Evolutionary conservation across 2,329 filamentous ascomycete genomes (phyloP).

Genomic region (Neonectria ditissima): DNA sequence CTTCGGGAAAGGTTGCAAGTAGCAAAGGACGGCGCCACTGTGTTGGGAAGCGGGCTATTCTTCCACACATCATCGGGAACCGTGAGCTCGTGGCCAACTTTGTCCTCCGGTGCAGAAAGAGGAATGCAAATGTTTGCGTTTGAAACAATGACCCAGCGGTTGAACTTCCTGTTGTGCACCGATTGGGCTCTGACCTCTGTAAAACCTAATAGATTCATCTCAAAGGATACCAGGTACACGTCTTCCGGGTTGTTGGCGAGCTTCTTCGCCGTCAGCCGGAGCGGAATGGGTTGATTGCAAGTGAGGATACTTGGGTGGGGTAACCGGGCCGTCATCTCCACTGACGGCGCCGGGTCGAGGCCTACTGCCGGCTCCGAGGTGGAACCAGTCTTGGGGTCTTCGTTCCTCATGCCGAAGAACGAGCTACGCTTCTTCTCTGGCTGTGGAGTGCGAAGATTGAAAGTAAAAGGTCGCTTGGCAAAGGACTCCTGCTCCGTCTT

Average conservation of each 20-base stretch:
- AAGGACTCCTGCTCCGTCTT: conserved; percentile 82
- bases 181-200: conserved; percentile 86
- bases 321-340: conserved; percentile 82
- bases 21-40: conserved; percentile 85
- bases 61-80: conserved; percentile 81
- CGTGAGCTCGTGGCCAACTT: conserved; percentile 74
- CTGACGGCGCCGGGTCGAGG: conserved; percentile 64
- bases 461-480: conserved; percentile 77
- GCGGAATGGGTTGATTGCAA: conserved; percentile 85
- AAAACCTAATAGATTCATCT: conserved; percentile 83
- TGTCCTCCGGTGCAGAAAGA: conserved; percentile 65
- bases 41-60: conserved; percentile 79
- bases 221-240: conserved; percentile 81
- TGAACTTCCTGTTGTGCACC: conserved; percentile 75
- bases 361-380: conserved; percentile 47
- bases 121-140: conserved; percentile 78
- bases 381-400: conserved; percentile 42
- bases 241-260: conserved; percentile 75
- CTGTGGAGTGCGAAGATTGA: conserved; percentile 56
- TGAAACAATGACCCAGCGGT: conserved; percentile 81
- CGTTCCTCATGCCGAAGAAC: conserved; percentile 64
- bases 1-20: conserved; percentile 87
- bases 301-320: conserved; percentile 90
- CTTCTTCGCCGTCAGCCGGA: conserved; percentile 84
- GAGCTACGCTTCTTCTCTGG: conserved; percentile 65